Base-by-base conservation (phyloP, 345 rosid species). In the Durio zibethinus region DNA sequence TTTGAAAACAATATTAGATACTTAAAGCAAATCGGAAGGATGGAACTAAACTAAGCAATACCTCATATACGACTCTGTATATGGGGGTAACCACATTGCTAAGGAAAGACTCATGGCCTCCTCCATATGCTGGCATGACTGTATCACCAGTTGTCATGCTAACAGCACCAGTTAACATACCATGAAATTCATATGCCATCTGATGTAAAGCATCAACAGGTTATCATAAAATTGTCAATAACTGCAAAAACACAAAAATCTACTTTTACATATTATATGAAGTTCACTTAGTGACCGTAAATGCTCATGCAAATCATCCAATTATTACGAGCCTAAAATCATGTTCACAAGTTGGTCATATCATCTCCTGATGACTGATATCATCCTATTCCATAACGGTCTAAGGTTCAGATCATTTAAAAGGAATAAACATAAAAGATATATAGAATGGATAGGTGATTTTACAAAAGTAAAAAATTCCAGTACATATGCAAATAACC, bases 131-230 rank as follows among this genome's bases (percentile, higher is more conserved):
- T 74, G 94, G 92, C 76, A 31, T 75, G 45, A 84, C 81, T 80
- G 82, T 89, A 83, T 88, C 92, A 81, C 92, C 89, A 73, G 93
- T 84, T 80, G 81, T 77, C 81, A 67, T 68, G 79, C 90, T 89
- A 77, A 89, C 83, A 35, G 82, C 88, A 74, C 80, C 82, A 7
- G 85, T 88, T 82, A 94, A 82, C 79, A 90, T 83, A 80, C 91
- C 90, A 80, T 95, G 95, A 81, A 95, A 82, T 82, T 95, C 98
- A 83, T 86, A 83, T 18, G 96, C 94, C 99, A 95, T 95, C 99
- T 95, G 85, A 75, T 80, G 50, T 35, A 82, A 59, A 77, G 35
- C 77, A 77, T 52, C 53, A 52, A 33, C 61, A 72, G 23, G 60
- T 56, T 67, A 38, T 42, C 31, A 73, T n/a, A 31, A 12, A 10